Conservation (phyloP, 1,284 basidiomycete species). For the Bjerkandera adusta region DNA sequence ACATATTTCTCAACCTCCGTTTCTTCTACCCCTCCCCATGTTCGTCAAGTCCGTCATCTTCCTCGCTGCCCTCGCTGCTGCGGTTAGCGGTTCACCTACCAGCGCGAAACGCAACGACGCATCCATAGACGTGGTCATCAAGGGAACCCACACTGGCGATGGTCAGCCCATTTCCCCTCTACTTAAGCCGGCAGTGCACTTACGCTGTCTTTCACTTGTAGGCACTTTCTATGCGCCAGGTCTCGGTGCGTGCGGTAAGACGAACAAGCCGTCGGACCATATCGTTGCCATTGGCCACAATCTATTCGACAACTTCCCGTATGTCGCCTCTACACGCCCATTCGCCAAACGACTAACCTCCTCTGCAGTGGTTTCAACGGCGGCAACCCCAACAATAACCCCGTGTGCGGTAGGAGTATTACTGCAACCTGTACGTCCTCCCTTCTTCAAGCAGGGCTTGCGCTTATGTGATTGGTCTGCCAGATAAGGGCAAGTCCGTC, state of each 20-base stretch:
- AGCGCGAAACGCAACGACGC: background rate
- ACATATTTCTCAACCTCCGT: no score
- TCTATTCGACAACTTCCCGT: conserved; percentile 7
- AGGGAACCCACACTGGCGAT: background rate
- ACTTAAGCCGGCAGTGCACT: background rate
- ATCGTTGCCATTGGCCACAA: conserved; percentile 28
- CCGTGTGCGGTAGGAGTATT: conserved; percentile 52
- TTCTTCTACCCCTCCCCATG: no score
- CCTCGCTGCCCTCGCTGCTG: conserved; percentile 4
- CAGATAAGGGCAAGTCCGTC: conserved; percentile 34
- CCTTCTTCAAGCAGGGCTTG: background rate
- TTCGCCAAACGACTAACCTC: background rate
- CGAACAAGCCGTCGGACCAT: conserved; percentile 26
- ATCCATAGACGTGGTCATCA: background rate
- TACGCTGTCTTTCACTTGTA: conserved; percentile 1
- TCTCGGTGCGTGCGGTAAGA: conserved; percentile 30
- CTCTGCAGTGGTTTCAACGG: conserved; percentile 43
- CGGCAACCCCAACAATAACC: conserved; percentile 62
- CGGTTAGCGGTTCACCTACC: conserved; percentile 14
- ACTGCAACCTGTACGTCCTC: conserved; percentile 42
- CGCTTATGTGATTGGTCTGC: no score
- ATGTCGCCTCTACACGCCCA: background rate
- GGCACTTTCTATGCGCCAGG: conserved; percentile 31
- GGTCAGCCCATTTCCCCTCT: background rate
- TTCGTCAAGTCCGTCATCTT: no score